These are phyloP conservation scores for Ulmus americana DNA, from an alignment of 331 rosid genomes.

Conservation along the genomic window DNA sequence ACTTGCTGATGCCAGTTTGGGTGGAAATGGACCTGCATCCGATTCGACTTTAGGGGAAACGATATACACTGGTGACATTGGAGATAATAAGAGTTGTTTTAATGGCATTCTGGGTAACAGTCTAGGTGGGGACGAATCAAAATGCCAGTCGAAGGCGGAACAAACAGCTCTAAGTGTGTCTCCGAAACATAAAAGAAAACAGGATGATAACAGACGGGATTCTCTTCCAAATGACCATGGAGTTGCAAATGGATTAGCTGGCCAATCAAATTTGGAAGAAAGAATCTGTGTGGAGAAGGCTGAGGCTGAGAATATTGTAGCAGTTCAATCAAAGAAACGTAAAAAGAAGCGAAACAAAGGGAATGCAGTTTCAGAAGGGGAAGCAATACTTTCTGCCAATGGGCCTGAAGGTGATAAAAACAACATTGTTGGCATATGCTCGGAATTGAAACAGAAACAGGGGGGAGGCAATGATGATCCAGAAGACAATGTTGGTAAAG, in stretches of 20 bases:
- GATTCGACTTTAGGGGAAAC: background rate
- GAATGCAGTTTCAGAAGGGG: background rate
- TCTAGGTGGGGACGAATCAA: background rate
- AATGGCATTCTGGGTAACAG: background rate
- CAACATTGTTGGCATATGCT: too few species aligned
- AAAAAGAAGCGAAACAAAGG: background rate
- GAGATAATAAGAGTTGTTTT: background rate
- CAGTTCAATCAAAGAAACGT: background rate
- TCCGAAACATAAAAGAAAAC: background rate
- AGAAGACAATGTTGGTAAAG: background rate
- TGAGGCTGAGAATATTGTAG: conserved; percentile 2
- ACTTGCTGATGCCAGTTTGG: background rate
- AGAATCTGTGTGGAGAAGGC: background rate
- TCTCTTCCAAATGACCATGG: background rate
- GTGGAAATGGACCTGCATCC: background rate
- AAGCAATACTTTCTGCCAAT: too few species aligned
- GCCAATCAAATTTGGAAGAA: background rate
- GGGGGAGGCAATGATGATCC: background rate
- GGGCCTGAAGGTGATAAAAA: too few species aligned
- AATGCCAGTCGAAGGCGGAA: background rate
- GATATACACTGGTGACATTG: background rate
- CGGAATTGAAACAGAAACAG: too few species aligned
- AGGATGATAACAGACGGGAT: background rate
- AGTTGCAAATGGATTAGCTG: background rate
- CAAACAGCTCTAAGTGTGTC: background rate